phyloP scores from a whole-genome alignment of 495 filamentous ascomycete genomes.

The Recurvomyces mirabilis region DNA sequence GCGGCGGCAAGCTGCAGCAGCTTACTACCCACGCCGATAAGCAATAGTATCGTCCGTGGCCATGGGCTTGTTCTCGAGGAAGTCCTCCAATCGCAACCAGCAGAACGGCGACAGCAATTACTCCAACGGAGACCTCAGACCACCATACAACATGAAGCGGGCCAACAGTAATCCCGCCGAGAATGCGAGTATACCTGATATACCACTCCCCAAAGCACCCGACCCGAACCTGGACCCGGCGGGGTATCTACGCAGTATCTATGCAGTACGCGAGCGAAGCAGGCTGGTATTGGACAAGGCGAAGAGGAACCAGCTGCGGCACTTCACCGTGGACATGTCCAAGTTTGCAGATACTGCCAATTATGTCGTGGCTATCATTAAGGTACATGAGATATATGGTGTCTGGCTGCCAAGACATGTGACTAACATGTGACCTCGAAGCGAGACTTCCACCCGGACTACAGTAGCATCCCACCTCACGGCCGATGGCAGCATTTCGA shows the following conservation, averaged over 20 bases:
- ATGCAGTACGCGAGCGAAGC: constrained; percentile 73
- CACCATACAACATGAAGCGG: constrained; percentile 11
- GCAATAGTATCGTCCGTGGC: too few species aligned
- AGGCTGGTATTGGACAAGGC: constrained; percentile 65
- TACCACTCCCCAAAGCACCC: constrained; percentile 72
- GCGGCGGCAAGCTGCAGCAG: too few species aligned
- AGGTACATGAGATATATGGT: constrained; percentile 44
- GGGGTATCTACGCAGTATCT: constrained; percentile 82
- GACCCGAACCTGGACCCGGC: constrained; percentile 87
- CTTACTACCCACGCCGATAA: too few species aligned
- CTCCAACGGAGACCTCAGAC: constrained; percentile 11
- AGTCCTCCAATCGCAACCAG: neutral
- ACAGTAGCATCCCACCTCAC: constrained; percentile 71
- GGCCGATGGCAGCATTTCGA: constrained; percentile 88
- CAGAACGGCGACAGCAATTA: neutral
- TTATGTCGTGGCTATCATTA: constrained; percentile 95
- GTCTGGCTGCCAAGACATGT: constrained; percentile 15
- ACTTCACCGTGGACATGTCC: constrained; percentile 83
- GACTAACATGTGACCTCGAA: constrained; percentile 27
- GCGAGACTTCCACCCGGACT: constrained; percentile 84
- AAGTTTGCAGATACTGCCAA: constrained; percentile 79
- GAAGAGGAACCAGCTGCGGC: constrained; percentile 62
- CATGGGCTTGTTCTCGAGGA: constrained; percentile 14
- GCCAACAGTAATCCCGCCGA: constrained; percentile 16
- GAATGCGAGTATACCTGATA: constrained; percentile 33